Percentiles rank a stretch among this genome's conserved stretches.
Conservation (phyloP, 257 asterid species). For the Ilex aquifolium region DNA sequence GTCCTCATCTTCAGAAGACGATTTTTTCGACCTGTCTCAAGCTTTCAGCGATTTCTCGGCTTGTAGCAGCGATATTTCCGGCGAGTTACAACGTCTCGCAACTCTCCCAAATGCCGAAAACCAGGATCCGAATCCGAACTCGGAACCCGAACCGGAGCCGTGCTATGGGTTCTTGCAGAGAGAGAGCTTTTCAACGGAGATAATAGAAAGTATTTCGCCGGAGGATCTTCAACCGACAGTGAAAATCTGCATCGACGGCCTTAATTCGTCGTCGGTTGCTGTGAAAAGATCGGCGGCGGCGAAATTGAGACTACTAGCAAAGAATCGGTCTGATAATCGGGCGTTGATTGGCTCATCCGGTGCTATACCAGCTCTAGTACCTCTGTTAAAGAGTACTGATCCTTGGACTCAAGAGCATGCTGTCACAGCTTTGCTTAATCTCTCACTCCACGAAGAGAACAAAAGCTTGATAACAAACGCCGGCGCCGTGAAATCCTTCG, state of each 20-base stretch:
- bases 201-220: slow-evolving; percentile 76
- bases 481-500: slow-evolving; percentile 66
- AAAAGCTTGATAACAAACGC: slow-evolving; percentile 48
- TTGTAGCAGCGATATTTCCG: slow-evolving; percentile 86
- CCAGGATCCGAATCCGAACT: slow-evolving; percentile 7
- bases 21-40: slow-evolving; percentile 49
- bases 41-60: slow-evolving; percentile 80
- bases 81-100: slow-evolving; percentile 86
- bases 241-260: slow-evolving; percentile 66
- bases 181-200: slow-evolving; percentile 77
- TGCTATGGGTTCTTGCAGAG: slow-evolving; percentile 70
- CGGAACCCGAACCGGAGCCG: slow-evolving; percentile 51
- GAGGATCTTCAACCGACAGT: slow-evolving; percentile 91
- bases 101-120: slow-evolving; percentile 19
- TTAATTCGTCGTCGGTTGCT: slow-evolving; percentile 54
- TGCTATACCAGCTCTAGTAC: slow-evolving; percentile 65
- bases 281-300: slow-evolving; percentile 89
- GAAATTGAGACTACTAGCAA: slow-evolving; percentile 64
- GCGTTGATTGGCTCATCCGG: slow-evolving; percentile 88
- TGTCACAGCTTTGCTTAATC: slow-evolving; percentile 76
- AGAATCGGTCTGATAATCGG: slow-evolving; percentile 82
- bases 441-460: slow-evolving; percentile 74
- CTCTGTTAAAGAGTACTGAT: slow-evolving; percentile 75
- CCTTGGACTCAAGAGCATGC: slow-evolving; percentile 86
- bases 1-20: slow-evolving; percentile 26